phyloP scores from a whole-genome alignment of 306 rosid species.

The Prunus mume region DNA sequence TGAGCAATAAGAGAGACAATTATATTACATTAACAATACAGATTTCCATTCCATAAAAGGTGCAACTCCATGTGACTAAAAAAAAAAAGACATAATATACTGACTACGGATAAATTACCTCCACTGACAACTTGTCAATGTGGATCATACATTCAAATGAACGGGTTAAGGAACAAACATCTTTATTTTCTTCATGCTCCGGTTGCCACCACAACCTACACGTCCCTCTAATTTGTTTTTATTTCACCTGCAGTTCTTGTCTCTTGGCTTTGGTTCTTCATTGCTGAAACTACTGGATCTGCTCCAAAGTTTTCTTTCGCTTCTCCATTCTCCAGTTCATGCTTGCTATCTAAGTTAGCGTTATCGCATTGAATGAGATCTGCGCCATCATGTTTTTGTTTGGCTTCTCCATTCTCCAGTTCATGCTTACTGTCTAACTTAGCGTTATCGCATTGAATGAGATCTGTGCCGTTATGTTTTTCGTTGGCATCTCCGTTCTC shows the following conservation, averaged over 20 bases:
- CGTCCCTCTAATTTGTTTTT: slow-evolving; percentile 14
- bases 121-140: not conserved
- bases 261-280: slow-evolving; percentile 19
- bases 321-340: slow-evolving; percentile 28
- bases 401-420: slow-evolving; percentile 26
- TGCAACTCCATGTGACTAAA: too few relatives aligned
- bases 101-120: not conserved
- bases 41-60: too few relatives aligned
- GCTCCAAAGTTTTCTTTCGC: slow-evolving; percentile 4
- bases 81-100: not conserved
- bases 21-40: too few relatives aligned
- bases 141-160: not conserved
- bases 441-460: slow-evolving; percentile 1
- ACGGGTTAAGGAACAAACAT: not conserved
- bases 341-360: not conserved
- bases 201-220: slow-evolving; percentile 19
- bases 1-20: too few relatives aligned
- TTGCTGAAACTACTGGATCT: slow-evolving; percentile 19
- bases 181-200: slow-evolving; percentile 14
- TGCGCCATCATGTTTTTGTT: slow-evolving; percentile 1
- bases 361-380: slow-evolving; percentile 4
- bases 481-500: slow-evolving; percentile 15
- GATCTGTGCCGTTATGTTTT: slow-evolving; percentile 1
- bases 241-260: slow-evolving; percentile 12
- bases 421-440: slow-evolving; percentile 4